Percentiles rank a stretch among this genome's conserved stretches.
phyloP scores from a whole-genome alignment of 2,329 filamentous ascomycete species.

The Paraphoma chrysanthemicola region DNA sequence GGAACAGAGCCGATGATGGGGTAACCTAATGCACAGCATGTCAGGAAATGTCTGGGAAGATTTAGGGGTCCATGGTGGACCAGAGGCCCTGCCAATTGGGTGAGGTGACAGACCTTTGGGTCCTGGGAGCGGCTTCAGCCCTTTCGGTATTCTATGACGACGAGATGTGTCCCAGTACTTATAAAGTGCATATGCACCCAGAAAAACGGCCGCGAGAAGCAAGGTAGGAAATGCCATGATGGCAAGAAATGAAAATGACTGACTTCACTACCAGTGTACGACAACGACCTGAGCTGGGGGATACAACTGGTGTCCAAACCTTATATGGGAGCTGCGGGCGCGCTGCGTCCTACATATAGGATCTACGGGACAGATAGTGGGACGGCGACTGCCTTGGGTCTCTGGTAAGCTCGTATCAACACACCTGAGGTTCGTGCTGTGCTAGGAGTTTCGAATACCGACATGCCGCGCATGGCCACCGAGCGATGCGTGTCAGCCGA shows the following conservation, averaged over 20 bases:
- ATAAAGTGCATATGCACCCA: conserved; percentile 38
- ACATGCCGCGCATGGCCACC: conserved; percentile 22
- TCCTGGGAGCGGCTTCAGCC: conserved; percentile 48
- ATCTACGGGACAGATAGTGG: conserved; percentile 20
- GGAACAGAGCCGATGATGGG: conserved; percentile 53
- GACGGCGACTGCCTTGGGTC: conserved; percentile 19
- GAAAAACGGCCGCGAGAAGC: conserved; percentile 25
- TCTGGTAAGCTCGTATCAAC: conserved; percentile 20
- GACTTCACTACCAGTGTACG: conserved; percentile 6
- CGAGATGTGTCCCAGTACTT: conserved; percentile 35
- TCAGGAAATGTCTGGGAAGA: conserved; percentile 11
- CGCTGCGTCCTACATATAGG: conserved; percentile 38
- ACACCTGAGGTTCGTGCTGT: conserved; percentile 7
- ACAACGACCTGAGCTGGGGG: conserved; percentile 11
- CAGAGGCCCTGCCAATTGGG: conserved; percentile 3
- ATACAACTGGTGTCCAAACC: conserved; percentile 14
- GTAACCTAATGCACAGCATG: conserved; percentile 40
- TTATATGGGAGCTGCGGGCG: conserved; percentile 16
- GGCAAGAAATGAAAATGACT: conserved; percentile 12
- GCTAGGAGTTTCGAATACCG: conserved; percentile 32
- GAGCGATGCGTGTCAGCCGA: conserved; percentile 26
- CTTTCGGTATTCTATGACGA: conserved; percentile 37
- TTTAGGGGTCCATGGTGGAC: not conserved
- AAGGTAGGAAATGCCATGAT: conserved; percentile 43
- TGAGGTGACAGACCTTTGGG: conserved; percentile 46